Percentiles rank a stretch among this genome's conserved stretches.
phyloP scores from a whole-genome alignment of 2,329 filamentous ascomycete species.

The Pseudocercospora macadamiae region DNA sequence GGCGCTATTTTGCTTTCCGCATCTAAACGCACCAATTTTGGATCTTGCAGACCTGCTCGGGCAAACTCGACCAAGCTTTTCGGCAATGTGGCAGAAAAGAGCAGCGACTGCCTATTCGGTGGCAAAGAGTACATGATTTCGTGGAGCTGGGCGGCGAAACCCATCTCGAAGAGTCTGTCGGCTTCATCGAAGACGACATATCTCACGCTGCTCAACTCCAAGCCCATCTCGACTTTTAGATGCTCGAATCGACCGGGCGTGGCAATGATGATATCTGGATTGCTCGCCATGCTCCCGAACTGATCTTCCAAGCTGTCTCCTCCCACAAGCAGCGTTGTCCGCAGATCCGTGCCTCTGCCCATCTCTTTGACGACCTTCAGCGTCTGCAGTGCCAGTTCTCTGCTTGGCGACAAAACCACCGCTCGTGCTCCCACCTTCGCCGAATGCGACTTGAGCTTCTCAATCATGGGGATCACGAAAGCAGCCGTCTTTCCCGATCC shows the following conservation, averaged over 20 bases:
- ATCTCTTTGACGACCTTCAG: constrained; percentile 96
- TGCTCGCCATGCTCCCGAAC: constrained; percentile 87
- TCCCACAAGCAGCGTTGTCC: constrained; percentile 86
- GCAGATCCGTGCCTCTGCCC: constrained; percentile 84
- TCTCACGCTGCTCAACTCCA: constrained; percentile 86
- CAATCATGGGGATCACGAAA: constrained; percentile 98
- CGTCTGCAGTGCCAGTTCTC: constrained; percentile 93
- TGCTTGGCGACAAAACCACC: constrained; percentile 85
- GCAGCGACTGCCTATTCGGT: constrained; percentile 78
- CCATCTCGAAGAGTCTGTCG: constrained; percentile 97
- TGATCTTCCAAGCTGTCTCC: constrained; percentile 96
- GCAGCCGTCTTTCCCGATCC: constrained; percentile 98
- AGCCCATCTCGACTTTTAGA: constrained; percentile 92
- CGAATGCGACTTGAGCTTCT: constrained; percentile 86
- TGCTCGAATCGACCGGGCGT: constrained; percentile 96
- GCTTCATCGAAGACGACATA: constrained; percentile 99
- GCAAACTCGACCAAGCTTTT: constrained; percentile 96
- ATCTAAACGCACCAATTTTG: constrained; percentile 85
- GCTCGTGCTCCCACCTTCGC: constrained; percentile 82
- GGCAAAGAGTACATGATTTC: constrained; percentile 92
- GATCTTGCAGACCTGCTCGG: constrained; percentile 88
- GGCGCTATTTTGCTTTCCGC: constrained; percentile 95
- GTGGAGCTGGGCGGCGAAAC: constrained; percentile 87
- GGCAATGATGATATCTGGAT: constrained; percentile 96
- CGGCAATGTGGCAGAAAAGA: constrained; percentile 94